Percentiles rank a stretch among this genome's conserved stretches.
Conservation (phyloP, 1,284 basidiomycete genomes). For the Moesziomyces parantarcticus region DNA sequence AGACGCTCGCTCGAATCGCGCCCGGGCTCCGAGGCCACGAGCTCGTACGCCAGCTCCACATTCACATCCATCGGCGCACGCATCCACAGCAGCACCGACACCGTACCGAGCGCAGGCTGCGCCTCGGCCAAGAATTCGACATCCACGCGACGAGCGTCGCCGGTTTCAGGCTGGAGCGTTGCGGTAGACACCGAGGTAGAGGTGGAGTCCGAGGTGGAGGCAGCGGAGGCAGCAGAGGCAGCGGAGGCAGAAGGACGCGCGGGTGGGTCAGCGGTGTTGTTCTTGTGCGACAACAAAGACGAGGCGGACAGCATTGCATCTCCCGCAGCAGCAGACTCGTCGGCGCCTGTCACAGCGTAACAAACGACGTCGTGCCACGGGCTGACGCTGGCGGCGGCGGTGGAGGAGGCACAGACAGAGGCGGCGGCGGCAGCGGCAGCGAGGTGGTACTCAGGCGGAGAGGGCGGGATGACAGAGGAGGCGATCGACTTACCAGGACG, state of each 20-base stretch:
- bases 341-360: too few species aligned
- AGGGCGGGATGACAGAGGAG: not conserved
- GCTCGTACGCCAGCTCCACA: constrained; percentile 16
- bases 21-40: constrained; percentile 1
- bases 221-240: not conserved
- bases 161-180: constrained; percentile 26
- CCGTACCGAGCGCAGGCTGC: constrained; percentile 29
- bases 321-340: too few species aligned
- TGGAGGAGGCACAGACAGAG: constrained; percentile 9
- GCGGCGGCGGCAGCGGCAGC: constrained; percentile 2
- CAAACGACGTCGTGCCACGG: not conserved
- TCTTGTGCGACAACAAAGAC: not conserved
- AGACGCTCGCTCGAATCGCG: constrained; percentile 3
- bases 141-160: not conserved
- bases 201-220: not conserved
- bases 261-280: constrained; percentile 29
- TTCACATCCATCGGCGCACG: not conserved
- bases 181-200: not conserved
- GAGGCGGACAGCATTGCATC: not conserved
- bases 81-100: constrained; percentile 40
- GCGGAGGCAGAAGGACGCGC: constrained; percentile 4
- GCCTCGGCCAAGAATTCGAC: constrained; percentile 46
- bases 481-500: constrained; percentile 23
- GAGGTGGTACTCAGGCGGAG: constrained; percentile 1
- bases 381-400: not conserved